Evolutionary conservation across 2,329 filamentous ascomycete genomes (phyloP), one percentile per base, ranked within the genome.

Genomic region (Cercospora sp.): DNA sequence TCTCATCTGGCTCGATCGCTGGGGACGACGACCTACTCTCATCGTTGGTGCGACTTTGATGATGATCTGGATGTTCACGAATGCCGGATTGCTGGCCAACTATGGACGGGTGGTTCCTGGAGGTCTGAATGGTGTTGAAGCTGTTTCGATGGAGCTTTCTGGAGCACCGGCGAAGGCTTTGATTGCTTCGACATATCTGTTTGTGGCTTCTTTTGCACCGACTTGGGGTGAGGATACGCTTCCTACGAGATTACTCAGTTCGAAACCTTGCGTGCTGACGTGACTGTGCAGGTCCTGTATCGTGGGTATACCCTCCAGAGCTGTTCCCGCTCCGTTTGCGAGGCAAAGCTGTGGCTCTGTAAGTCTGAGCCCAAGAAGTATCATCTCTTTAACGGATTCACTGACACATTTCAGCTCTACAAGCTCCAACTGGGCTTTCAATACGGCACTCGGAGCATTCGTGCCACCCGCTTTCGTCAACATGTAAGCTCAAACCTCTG

Each of bases 151-250:
- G 68, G 67, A 77, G 48, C 77, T 82, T 26, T 67, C 58, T 0
- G 81, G 81, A 2, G 71, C 79, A 2, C 73, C 81, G 0, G 73
- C 80, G 1, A 77, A 77, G 48, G 80, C 83, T 0, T 53, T 76
- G 33, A 85, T 93, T 59, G 88, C 89, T 16, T 90, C 86, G 80
- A 89, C 89, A 1, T 92, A 91, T 73, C 85, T 92, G n/a, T 91
- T 91, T 72, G 89, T 92, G 8, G 89, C 88, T 3, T 87, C 85
- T 0, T 92, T 87, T 73, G 90, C 90, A 5, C 72, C 73, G 1
- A 73, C 71, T 12, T 72, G 70, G 88, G 62, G 88, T 0, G 87
- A n/a, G 33, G 0, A 6, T 1, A 16, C 5, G 5, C 5, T 5
- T 16, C 2, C 13, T 1, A 0, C 2, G 33, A 16, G 1, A 6